Percentiles rank a stretch among this genome's conserved stretches.
These are phyloP conservation scores for Syzygium syzygioides DNA, from an alignment of 441 rosid genomes.

Conservation along the genomic window DNA sequence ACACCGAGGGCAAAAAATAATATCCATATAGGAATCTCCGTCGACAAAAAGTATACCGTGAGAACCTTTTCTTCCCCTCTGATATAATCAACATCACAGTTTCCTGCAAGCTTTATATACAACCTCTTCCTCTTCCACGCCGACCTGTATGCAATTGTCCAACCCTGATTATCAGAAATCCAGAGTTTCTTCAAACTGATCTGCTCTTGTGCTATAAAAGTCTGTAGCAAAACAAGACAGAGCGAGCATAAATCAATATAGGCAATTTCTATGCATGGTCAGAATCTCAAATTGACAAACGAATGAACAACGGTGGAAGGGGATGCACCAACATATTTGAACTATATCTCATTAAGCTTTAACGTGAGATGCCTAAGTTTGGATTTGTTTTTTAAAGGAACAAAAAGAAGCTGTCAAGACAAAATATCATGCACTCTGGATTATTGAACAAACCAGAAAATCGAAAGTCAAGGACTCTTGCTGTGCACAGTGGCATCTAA, in stretches of 20 bases:
- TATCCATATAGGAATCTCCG: slow-evolving; percentile 72
- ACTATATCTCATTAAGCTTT: neutral
- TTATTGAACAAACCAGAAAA: neutral
- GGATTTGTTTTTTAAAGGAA: neutral
- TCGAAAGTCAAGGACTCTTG: neutral
- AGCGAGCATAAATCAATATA: slow-evolving; percentile 3
- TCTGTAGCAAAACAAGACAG: slow-evolving; percentile 30
- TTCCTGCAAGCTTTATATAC: slow-evolving; percentile 45
- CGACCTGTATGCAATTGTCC: slow-evolving; percentile 67
- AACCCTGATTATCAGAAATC: slow-evolving; percentile 53
- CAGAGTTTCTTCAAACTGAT: slow-evolving; percentile 76
- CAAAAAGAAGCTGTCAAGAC: neutral
- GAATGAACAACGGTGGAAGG: neutral
- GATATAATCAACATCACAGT: slow-evolving; percentile 32
- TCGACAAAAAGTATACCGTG: slow-evolving; percentile 65
- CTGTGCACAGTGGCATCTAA: neutral
- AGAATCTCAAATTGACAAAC: neutral
- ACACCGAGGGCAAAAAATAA: slow-evolving; percentile 84
- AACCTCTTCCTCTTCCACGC: slow-evolving; percentile 61
- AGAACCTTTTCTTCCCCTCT: slow-evolving; percentile 67
- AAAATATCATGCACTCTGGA: neutral
- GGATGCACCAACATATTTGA: neutral
- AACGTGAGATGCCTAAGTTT: neutral
- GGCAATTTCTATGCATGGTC: neutral
- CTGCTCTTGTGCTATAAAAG: slow-evolving; percentile 91